Percentiles rank a stretch among this genome's conserved stretches.
phyloP scores from a whole-genome alignment of 2,329 filamentous ascomycete genomes.

The Cercospora sojina region DNA sequence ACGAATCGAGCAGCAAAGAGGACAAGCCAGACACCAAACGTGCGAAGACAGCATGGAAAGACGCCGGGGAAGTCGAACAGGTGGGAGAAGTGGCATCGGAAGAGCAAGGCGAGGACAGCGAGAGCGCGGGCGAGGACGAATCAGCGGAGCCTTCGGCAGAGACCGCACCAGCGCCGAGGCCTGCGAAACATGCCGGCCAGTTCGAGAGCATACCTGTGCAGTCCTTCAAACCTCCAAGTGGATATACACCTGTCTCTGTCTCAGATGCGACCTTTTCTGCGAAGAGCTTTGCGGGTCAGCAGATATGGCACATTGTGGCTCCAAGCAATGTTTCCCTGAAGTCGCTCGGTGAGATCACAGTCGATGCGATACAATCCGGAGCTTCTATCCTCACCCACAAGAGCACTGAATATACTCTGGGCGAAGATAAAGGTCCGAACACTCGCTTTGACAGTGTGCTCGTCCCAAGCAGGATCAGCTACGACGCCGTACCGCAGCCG shows the following conservation, averaged over 20 bases:
- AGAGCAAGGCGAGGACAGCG: conserved; percentile 17
- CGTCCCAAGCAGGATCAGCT: conserved; percentile 28
- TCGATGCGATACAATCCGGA: conserved; percentile 56
- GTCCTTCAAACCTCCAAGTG: conserved; percentile 39
- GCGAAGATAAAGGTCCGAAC: conserved; percentile 14
- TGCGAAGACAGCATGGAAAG: conserved; percentile 14
- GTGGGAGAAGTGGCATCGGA: conserved; percentile 8
- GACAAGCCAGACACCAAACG: conserved; percentile 12
- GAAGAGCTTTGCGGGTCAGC: conserved; percentile 63
- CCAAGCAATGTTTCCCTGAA: conserved; percentile 68
- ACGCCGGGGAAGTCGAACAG: conserved; percentile 6
- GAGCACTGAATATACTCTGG: conserved; percentile 57
- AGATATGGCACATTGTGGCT: conserved; percentile 78
- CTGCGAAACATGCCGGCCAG: conserved; percentile 1
- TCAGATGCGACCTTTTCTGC: conserved; percentile 51
- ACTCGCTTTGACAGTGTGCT: conserved; percentile 27
- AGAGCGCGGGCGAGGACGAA: conserved; percentile 11
- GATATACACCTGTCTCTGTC: conserved; percentile 52
- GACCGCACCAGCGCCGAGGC: neutral
- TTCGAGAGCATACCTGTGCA: conserved; percentile 25
- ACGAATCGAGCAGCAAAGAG: conserved; percentile 20
- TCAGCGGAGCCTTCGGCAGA: conserved; percentile 1
- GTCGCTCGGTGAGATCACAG: conserved; percentile 63
- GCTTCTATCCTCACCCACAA: conserved; percentile 61
- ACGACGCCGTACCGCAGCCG: conserved; percentile 42